These are phyloP conservation scores for Exobasidium cylindrosporum DNA, from an alignment of 1,284 basidiomycete genomes.

Conservation along the genomic window DNA sequence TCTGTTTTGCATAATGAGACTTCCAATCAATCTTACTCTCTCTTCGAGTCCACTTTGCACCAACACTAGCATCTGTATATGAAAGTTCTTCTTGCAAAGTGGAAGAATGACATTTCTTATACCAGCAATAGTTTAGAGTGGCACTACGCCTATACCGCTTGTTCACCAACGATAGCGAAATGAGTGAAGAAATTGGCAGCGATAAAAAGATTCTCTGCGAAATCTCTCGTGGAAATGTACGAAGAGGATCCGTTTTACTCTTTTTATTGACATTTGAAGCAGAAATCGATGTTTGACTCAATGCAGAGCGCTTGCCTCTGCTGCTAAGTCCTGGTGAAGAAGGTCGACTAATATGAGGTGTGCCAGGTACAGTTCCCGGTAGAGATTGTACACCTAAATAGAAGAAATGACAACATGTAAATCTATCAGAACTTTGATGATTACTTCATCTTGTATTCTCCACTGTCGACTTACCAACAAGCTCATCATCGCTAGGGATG, in stretches of 20 bases:
- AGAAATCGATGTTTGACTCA: constrained; percentile 6
- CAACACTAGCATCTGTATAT: neutral
- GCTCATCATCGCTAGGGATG: constrained; percentile 11
- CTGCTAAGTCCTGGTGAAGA: constrained; percentile 19
- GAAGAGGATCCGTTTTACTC: constrained; percentile 41
- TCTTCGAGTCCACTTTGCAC: constrained; percentile 44
- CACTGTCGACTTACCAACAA: constrained; percentile 1
- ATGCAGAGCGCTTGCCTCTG: constrained; percentile 13
- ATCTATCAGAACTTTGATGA: neutral
- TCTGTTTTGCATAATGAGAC: constrained; percentile 29
- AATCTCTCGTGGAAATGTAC: constrained; percentile 31
- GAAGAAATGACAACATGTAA: neutral
- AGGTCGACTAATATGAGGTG: constrained; percentile 28
- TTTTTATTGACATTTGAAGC: constrained; percentile 6
- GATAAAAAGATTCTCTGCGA: constrained; percentile 51
- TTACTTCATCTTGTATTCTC: no score
- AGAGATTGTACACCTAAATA: constrained; percentile 5
- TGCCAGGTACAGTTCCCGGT: constrained; percentile 28
- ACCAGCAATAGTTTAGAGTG: constrained; percentile 50
- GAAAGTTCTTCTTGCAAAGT: neutral
- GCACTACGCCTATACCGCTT: constrained; percentile 43
- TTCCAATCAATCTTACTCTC: constrained; percentile 49
- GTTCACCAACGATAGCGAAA: constrained; percentile 36
- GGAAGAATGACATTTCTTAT: constrained; percentile 27
- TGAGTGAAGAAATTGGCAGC: constrained; percentile 30